A percentile compares a stretch with the other conserved stretches of the same genome.
phyloP scores from a whole-genome alignment of 768 basidiomycete species.

The Tulasnella sp. region DNA sequence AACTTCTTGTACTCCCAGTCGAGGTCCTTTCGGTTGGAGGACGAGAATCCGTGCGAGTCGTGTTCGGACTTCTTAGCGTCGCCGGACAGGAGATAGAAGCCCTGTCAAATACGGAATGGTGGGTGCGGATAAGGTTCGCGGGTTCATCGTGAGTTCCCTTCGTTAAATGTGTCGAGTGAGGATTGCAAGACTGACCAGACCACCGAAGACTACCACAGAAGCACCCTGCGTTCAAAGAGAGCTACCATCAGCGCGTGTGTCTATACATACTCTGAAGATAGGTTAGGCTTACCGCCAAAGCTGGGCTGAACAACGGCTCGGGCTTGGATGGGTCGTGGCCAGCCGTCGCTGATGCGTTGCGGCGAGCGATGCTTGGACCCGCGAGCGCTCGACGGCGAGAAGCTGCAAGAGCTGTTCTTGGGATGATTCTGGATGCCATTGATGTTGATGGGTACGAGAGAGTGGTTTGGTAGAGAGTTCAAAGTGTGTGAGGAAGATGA shows the following conservation, averaged over 20 bases:
- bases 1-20: neutral
- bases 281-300: neutral
- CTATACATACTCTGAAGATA: neutral
- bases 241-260: neutral
- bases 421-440: neutral
- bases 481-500: neutral
- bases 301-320: neutral
- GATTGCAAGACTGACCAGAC: slow-evolving; percentile 2
- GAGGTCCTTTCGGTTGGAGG: neutral
- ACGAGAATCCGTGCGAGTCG: slow-evolving; percentile 1
- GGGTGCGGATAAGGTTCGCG: neutral
- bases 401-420: neutral
- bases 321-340: neutral
- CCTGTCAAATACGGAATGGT: neutral
- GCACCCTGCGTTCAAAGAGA: neutral
- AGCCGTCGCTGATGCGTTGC: neutral
- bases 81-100: neutral
- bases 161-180: neutral
- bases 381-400: neutral
- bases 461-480: neutral
- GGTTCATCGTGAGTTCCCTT: neutral
- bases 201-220: neutral
- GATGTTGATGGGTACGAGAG: too few relatives aligned
- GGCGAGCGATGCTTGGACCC: neutral
- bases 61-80: neutral